phyloP scores from a whole-genome alignment of 305 asterid genomes.

The Fraxinus velutina region DNA sequence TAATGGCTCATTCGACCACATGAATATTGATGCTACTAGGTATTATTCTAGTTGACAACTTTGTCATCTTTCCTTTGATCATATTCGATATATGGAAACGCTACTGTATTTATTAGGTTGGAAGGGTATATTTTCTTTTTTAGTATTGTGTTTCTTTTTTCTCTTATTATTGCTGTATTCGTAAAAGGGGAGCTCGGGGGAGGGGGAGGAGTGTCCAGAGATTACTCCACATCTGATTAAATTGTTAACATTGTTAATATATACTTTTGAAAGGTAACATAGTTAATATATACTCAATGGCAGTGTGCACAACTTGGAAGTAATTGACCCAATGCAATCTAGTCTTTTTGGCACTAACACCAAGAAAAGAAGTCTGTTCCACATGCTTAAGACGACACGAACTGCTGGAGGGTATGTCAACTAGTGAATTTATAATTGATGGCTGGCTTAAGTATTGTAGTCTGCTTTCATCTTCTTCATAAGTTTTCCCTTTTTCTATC shows the following conservation, averaged over 20 bases:
- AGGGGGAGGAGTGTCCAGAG: not conserved
- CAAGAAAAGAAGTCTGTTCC: slow-evolving; percentile 90
- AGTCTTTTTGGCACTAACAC: slow-evolving; percentile 67
- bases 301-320: slow-evolving; percentile 96
- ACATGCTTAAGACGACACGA: slow-evolving; percentile 88
- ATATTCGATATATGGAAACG: not conserved
- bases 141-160: not conserved
- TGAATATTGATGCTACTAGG: slow-evolving; percentile 97
- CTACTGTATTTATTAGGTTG: slow-evolving; percentile 1
- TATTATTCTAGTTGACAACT: slow-evolving; percentile 33
- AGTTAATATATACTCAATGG: slow-evolving; percentile 27
- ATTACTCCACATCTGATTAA: slow-evolving; percentile 1
- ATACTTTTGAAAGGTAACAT: not conserved
- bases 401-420: slow-evolving; percentile 88
- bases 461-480: slow-evolving; percentile 2
- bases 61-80: slow-evolving; percentile 4
- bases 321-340: slow-evolving; percentile 83
- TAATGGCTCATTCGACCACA: slow-evolving; percentile 96
- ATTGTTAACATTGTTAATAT: not conserved
- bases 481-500: not conserved
- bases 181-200: not conserved
- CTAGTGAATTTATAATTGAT: slow-evolving; percentile 25
- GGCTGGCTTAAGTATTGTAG: slow-evolving; percentile 12
- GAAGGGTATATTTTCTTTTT: slow-evolving; percentile 2
- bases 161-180: not conserved